phyloP scores from a whole-genome alignment of 208 protist genomes.

The Leishmania guyanensis region DNA sequence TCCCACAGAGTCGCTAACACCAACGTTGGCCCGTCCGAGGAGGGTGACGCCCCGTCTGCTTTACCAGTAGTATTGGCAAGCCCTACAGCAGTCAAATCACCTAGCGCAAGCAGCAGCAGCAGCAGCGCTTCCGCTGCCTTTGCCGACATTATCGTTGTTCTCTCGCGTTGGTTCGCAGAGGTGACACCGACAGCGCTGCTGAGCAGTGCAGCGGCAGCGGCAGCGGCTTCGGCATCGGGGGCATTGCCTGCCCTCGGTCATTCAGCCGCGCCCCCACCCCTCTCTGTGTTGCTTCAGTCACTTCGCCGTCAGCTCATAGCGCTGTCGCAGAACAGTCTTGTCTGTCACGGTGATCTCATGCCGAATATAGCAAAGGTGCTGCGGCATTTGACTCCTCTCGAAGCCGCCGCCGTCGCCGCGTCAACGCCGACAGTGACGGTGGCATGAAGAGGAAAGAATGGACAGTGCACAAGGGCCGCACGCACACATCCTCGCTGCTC shows the following conservation, averaged over 20 bases:
- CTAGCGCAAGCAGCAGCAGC: constrained; percentile 9
- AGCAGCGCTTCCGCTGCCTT: constrained; percentile 4
- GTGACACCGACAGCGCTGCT: constrained; percentile 17
- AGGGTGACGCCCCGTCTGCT: background rate
- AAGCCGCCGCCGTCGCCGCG: constrained; percentile 3
- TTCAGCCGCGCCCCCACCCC: constrained; percentile 3
- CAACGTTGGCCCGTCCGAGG: background rate
- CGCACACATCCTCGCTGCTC: background rate
- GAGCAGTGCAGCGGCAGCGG: background rate
- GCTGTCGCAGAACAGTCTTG: background rate
- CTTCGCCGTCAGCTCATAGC: constrained; percentile 16
- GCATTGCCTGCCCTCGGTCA: background rate
- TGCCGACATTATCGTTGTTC: constrained; percentile 10
- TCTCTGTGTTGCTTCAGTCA: constrained; percentile 15
- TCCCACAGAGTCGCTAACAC: background rate
- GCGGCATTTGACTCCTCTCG: constrained; percentile 14
- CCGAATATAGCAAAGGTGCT: constrained; percentile 13
- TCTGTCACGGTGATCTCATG: constrained; percentile 8
- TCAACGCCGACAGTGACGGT: background rate
- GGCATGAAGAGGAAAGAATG: background rate
- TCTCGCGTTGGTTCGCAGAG: constrained; percentile 21
- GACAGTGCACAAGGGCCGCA: background rate
- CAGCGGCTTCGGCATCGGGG: background rate
- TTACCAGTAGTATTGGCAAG: background rate
- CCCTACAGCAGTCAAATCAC: background rate